phyloP scores from a whole-genome alignment of 352 stramenopile genomes.

The Pythium periplocum region DNA sequence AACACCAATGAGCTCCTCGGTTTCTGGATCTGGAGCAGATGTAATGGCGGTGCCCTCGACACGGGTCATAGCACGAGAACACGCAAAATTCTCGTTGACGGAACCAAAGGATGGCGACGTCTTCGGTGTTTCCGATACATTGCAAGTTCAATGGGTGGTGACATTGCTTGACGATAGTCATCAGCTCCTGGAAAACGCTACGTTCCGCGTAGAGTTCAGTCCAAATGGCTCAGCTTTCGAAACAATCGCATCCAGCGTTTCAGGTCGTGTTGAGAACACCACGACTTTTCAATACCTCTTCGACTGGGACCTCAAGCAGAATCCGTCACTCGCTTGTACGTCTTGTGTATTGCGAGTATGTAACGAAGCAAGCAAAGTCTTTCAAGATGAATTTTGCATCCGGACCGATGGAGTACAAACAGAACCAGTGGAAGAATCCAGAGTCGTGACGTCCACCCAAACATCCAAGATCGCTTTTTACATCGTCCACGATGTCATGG shows the following conservation, averaged over 20 bases:
- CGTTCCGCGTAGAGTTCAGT: conserved; percentile 43
- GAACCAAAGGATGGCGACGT: conserved; percentile 35
- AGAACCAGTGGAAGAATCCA: too few relatives aligned
- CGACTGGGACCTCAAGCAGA: conserved; percentile 37
- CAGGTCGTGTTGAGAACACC: conserved; percentile 1
- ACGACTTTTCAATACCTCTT: conserved; percentile 24
- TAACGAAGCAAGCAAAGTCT: conserved; percentile 5
- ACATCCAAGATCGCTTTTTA: conserved; percentile 30
- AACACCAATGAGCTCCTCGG: not conserved
- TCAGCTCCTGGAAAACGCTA: conserved; percentile 11
- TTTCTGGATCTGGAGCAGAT: too few relatives aligned
- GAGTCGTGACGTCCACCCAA: not conserved
- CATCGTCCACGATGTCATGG: conserved; percentile 44
- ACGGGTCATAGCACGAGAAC: too few relatives aligned
- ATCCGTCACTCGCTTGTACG: conserved; percentile 33
- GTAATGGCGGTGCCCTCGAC: too few relatives aligned
- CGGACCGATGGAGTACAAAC: conserved; percentile 29
- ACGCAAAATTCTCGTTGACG: conserved; percentile 19
- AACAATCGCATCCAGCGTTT: conserved; percentile 23
- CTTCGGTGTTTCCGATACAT: conserved; percentile 33
- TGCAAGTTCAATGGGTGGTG: conserved; percentile 42
- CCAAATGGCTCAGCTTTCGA: conserved; percentile 29
- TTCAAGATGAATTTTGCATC: conserved; percentile 30
- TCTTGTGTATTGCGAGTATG: conserved; percentile 46
- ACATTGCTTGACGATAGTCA: conserved; percentile 20